Base-by-base conservation (phyloP, 495 filamentous ascomycete species). In the Neurospora sp. region DNA sequence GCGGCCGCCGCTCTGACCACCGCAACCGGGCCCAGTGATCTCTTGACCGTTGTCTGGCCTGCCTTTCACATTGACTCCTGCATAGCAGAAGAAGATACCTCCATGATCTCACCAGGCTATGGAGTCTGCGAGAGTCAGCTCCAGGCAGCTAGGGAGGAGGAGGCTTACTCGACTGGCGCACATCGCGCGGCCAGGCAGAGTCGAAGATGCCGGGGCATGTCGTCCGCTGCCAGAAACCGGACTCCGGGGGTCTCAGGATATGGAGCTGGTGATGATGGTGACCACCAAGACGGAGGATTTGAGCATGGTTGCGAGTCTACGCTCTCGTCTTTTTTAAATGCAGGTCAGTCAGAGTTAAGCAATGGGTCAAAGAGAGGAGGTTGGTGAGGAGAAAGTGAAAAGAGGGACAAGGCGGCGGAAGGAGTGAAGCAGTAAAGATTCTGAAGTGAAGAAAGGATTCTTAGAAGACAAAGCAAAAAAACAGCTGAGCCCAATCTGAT, bases 1-100 rank as follows among this genome's bases (percentile, higher is more conserved):
- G 31, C 31, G 31, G 31, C 31, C 31, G 31, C 11, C 54, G 54
- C 54, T 23, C 31, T 31, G 31, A 31, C 0, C 6, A 35, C 23
- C 27, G 27, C 27, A 66, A 6, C 12, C 1, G 54, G 54, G 0
- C 23, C 54, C 0, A 0, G 27, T 66, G 54, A 66, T 35, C 27
- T 66, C 27, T 66, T 66, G 54, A 31, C 0, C 14, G 75, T 72
- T 14, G 38, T 79, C 71, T 79, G 77, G 78, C 74, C 78, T 0
- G 71, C 69, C 27, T 78, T 79, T 16, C 41, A 70, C 39, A 39
- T 46, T 41, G 35, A 37, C 4, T 3, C 70, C 1, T 14, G 46
- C 40, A 12, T 0, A 27, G 14, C 31, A 2, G 40, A 35, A 1
- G 73, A 76, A 16, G 42, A 18, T 1, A 0, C 31, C 0, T n/a